Conservation (phyloP, 768 basidiomycete genomes). For the Suillus hirtellus region DNA sequence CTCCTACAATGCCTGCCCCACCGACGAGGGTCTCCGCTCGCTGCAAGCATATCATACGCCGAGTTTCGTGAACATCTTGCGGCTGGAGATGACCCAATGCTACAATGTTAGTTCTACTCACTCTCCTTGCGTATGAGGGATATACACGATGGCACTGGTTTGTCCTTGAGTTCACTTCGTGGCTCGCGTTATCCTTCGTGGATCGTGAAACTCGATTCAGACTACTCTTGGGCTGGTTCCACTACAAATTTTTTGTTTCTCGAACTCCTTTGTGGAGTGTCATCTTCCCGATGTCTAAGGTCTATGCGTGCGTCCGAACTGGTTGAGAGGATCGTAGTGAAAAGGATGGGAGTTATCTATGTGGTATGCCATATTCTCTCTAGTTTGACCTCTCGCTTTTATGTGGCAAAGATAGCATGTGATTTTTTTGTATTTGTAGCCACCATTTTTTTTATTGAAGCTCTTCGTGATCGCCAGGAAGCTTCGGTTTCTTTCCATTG, state of each 20-base stretch:
- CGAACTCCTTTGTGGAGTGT: conserved; percentile 13
- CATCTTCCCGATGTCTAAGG: conserved; percentile 7
- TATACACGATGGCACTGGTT: not conserved
- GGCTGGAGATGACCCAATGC: not conserved
- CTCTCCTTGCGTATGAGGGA: conserved; percentile 10
- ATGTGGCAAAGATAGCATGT: no score
- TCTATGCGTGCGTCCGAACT: not conserved
- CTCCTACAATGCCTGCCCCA: not conserved
- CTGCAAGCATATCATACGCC: not conserved
- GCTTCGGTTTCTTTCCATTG: no score
- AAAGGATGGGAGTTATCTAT: not conserved
- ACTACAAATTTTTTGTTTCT: conserved; percentile 10
- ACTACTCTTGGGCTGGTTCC: conserved; percentile 18
- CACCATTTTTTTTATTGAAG: not conserved
- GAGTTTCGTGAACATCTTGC: not conserved
- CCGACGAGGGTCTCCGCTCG: no score
- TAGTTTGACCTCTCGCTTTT: not conserved
- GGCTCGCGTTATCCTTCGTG: conserved; percentile 13
- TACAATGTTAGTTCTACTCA: not conserved
- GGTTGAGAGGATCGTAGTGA: not conserved
- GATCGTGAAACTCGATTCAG: conserved; percentile 19
- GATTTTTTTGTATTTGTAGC: not conserved
- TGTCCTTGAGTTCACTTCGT: conserved; percentile 19
- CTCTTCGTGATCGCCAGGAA: not conserved
- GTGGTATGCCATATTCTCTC: not conserved